Base-by-base conservation (phyloP, 371 early-diverging fungal genomes). In the Haplosporangium sp. region DNA sequence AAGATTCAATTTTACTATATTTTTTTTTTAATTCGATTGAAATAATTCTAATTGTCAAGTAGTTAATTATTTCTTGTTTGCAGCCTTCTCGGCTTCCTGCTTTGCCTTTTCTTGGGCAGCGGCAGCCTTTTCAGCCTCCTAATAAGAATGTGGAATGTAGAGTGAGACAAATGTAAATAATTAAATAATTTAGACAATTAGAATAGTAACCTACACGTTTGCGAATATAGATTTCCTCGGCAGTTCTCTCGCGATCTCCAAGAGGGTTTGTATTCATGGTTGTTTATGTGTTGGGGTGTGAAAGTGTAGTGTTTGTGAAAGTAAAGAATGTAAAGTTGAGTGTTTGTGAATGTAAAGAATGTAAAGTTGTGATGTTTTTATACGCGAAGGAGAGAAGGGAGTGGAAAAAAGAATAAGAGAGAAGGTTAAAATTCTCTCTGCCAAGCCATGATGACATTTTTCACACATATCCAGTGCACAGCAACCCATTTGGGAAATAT, bases 41-140 rank as follows among this genome's bases (percentile, higher is more conserved):
- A 9, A 37, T 27, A 37, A 58, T 58, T 58, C 58, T 27, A 27
- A 27, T 27, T 27, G 27, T 27, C 27, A 27, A 27, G 27, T 27
- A 27, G 27, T 27, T 27, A 27, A 27, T 52, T 20, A 61, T 58
- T 68, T 71, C 64, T 71, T 65, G 15, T 53, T 56, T 20, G 74
- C 52, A 57, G 70, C 70, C 17, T 66, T 65, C 1, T 61, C 55
- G 9, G 65, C 67, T 9, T 71, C 76, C 59, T 70, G 63, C 35
- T 37, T 45, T 13, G 65, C 67, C 59, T 75, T 75, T 60, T 63
- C 69, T 19, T 61, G 65, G 57, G 70, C 71, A 27, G 72, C 66
- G 9, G 76, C 76, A 20, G 71, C 71, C 61, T 71, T 75, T 45
- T 69, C 75, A 1, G 75, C 75, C 40, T 75, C 75, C 75, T 75